Base-by-base conservation (phyloP, 2,329 filamentous ascomycete species). In the Verticillium isaacii region DNA sequence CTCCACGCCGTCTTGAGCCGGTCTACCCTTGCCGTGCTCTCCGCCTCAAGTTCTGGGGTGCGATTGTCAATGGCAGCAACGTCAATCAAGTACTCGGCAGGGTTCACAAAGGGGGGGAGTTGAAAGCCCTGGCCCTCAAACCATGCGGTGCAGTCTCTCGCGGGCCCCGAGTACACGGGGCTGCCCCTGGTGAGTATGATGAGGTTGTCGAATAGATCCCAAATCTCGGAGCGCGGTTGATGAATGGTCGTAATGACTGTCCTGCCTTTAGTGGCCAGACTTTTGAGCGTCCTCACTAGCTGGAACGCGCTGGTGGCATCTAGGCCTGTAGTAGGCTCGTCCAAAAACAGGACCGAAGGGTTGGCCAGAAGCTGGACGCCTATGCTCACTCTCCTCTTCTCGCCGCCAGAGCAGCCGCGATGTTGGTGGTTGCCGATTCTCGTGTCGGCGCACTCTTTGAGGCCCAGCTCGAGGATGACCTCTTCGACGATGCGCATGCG, bases 311-410 rank as follows among this genome's bases (percentile, higher is more conserved):
- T 92, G 1, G 89, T 91, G 0, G 90, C 89, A 74, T 93, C 90
- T 8, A 93, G 79, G 0, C 89, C 89, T 1, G 90, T 93, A 0
- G 91, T 93, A 0, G 90, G 90, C 68, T 93, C 91, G 68, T 94
- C 91, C 25, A 92, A 82, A 71, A 92, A 93, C 7, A 93, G 75
- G 1, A 93, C 83, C 6, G 89, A 91, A 1, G 91, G 90, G 69
- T 93, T 93, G 5, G 89, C 86, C n/a, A 93, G 78, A 61, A 93
- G 79, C 73, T 93, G 90, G 5, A 93, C 89, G 2, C 89, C 90
- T 57, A 93, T 90, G 65, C 89, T 92, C 0, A 89, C 89, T 36
- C 90, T 79, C 64, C 90, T 80, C 77, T 92, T 93, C 72, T 93
- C 91, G 3, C 90, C 91, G 0, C 91, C 90, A 56, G 89, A 92